These are phyloP conservation scores for Phytophthora agathidicida DNA, from an alignment of 352 stramenopile genomes.

Conservation along the genomic window DNA sequence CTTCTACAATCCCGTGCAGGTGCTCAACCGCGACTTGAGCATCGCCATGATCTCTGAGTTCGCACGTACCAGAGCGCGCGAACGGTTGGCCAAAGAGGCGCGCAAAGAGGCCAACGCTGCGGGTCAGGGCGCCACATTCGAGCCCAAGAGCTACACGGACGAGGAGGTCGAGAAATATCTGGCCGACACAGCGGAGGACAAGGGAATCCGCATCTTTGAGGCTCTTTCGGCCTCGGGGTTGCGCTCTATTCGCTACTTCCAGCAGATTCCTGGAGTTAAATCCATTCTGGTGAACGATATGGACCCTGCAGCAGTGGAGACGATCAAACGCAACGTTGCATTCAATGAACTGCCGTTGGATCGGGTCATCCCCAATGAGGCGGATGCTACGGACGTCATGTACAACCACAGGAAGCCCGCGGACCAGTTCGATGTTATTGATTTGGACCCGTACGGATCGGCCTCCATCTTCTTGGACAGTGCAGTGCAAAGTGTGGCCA, in stretches of 20 bases:
- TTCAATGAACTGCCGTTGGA: constrained; percentile 88
- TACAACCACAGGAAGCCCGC: constrained; percentile 84
- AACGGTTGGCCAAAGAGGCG: constrained; percentile 77
- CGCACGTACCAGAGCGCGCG: constrained; percentile 85
- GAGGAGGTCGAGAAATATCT: constrained; percentile 81
- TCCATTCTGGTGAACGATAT: constrained; percentile 99
- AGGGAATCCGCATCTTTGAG: constrained; percentile 97
- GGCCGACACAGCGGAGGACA: constrained; percentile 60
- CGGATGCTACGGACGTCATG: constrained; percentile 89
- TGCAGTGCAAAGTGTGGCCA: constrained; percentile 93
- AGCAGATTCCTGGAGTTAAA: constrained; percentile 98
- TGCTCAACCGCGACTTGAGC: constrained; percentile 99
- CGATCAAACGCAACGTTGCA: constrained; percentile 95
- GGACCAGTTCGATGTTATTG: constrained; percentile 99
- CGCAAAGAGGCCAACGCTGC: constrained; percentile 58
- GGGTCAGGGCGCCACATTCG: constrained; percentile 39
- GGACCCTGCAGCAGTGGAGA: constrained; percentile 95
- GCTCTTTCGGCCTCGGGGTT: constrained; percentile 98
- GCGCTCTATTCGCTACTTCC: constrained; percentile 98
- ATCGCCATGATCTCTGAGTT: constrained; percentile 99
- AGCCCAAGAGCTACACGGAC: constrained; percentile 59
- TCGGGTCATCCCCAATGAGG: constrained; percentile 85
- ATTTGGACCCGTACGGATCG: constrained; percentile 99
- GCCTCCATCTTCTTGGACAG: constrained; percentile 98
- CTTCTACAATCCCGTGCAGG: constrained; percentile 95